Base-by-base conservation (phyloP, 805 yeast genomes). In the Teunomyces kruisii region DNA sequence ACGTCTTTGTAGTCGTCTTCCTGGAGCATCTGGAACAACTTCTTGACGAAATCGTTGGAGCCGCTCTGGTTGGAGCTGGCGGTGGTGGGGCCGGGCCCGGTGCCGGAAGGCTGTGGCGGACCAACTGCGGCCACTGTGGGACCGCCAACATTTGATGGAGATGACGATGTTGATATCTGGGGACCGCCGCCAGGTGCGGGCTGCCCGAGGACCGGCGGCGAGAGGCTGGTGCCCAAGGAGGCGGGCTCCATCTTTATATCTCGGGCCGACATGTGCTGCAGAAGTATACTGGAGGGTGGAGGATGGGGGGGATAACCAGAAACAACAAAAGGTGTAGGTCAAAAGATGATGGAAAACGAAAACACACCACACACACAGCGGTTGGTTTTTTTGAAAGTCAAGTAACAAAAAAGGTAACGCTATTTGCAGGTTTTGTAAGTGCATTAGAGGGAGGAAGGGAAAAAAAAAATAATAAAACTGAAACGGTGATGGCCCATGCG, bases 1-100 rank as follows among this genome's bases (percentile, higher is more conserved):
- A 88, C 80, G 46, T 78, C 78, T 39, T 79, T 76, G 62, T 88
- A 88, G n/a, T 78, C 74, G 48, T 86, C 86, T 49, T 84, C 88
- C 58, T 88, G 94, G 39, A 92, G 75, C 91, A 92, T 92, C 48
- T 83, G 84, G 62, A 80, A 89, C 28, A 86, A 65, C 62, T 86
- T 86, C 55, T 86, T 82, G 35, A 86, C 94, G 55, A 86, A 86
- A 61, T 86, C 95, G 49, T 83, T 83, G n/a, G 86, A 82, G 1
- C 84, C 81, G 42, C 68, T 60, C 43, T 64, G 69, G 43, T 67
- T 67, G 16, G 68, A 63, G 39, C 61, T 54, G 19, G 64, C 47
- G 12, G 63, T 48, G 12, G 12, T 32, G 12, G 38, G 38, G 3
- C 17, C 28, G 7, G 28, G 3, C 12, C 28, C 12, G 9, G n/a